Evolutionary conservation across 768 basidiomycete species (phyloP).

Genomic region (Candolleomyces efflorescens): DNA sequence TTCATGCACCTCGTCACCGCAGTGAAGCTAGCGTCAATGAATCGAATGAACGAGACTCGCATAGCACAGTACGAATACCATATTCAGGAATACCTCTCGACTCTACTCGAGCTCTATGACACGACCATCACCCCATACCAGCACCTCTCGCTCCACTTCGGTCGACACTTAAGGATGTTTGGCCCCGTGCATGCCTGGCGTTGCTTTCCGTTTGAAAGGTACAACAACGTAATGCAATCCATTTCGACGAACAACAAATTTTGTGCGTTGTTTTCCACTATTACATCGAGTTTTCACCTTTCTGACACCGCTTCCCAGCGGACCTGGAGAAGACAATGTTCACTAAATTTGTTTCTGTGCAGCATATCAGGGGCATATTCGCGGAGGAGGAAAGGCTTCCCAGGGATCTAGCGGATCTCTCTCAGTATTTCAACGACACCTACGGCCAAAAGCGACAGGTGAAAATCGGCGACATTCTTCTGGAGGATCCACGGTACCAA

Average conservation of each 20-base stretch:
- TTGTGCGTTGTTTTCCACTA: neutral
- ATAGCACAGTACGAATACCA: slow-evolving; percentile 20
- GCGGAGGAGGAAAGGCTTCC: neutral
- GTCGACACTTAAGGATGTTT: slow-evolving; percentile 21
- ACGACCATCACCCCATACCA: slow-evolving; percentile 29
- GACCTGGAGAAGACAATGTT: neutral
- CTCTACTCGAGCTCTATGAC: slow-evolving; percentile 24
- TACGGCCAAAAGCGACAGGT: neutral
- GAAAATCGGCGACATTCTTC: neutral
- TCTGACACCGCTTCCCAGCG: neutral
- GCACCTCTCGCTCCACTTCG: slow-evolving; percentile 37
- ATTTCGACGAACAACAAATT: neutral
- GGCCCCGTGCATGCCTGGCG: slow-evolving; percentile 34
- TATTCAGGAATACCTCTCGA: slow-evolving; percentile 28
- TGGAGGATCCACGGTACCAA: neutral
- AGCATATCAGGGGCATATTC: neutral
- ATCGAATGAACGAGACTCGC: slow-evolving; percentile 12
- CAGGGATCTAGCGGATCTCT: neutral
- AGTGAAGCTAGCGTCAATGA: slow-evolving; percentile 24
- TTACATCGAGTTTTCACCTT: no score
- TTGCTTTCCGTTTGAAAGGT: slow-evolving; percentile 23
- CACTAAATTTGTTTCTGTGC: neutral
- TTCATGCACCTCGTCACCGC: slow-evolving; percentile 35
- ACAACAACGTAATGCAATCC: slow-evolving; percentile 2
- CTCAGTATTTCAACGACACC: neutral